Base-by-base conservation (phyloP, 805 yeast species). In the Komagataella phaffii region DNA sequence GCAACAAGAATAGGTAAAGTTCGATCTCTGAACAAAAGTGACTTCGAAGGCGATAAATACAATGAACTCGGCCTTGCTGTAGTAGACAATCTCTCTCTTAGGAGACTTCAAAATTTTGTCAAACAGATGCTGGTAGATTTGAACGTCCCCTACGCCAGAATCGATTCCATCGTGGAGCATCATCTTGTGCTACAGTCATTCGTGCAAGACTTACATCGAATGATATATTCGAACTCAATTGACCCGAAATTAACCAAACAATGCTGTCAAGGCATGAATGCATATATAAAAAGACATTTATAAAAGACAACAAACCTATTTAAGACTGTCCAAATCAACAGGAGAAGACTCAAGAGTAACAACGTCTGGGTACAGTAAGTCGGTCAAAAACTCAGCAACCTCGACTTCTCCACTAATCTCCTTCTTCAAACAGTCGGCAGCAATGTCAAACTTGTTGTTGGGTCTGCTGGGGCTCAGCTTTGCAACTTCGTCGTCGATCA, bases 361-460 rank as follows among this genome's bases (percentile, higher is more conserved):
- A 53, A 82, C 76, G 53, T 85, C 86, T 58, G 85, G 89, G 64
- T 85, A 85, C 62, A 85, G 73, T 66, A 85, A 73, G 43, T 83
- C 81, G 48, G 95, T 85, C 60, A 85, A 77, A 67, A 85, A 85
- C 62, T 85, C 90, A 53, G 85, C 81, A 66, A 83, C 81, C 61
- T 79, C 79, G 51, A 59, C 61, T 60, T 78, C 80, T 56, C 84
- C 90, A 55, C 79, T 74, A 52, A 85, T 80, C 65, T 85, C 91
- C 45, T 84, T 86, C 64, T 76, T 77, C 63, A 85, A 80, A 63
- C 82, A 81, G 46, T 76, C 79, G 51, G 83, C 87, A 44, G 90
- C 93, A 56, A 75, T 71, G 54, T 71, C 73, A 65, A 76, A 85
- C 68, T 84, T 83, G 70, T 85, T 83, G 52, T 80, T 80, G 54